A percentile compares a stretch with the other conserved stretches of the same genome.
These are phyloP conservation scores for Sporisorium iseilematis-ciliati DNA, from an alignment of 1,284 basidiomycete genomes.

Conservation along the genomic window DNA sequence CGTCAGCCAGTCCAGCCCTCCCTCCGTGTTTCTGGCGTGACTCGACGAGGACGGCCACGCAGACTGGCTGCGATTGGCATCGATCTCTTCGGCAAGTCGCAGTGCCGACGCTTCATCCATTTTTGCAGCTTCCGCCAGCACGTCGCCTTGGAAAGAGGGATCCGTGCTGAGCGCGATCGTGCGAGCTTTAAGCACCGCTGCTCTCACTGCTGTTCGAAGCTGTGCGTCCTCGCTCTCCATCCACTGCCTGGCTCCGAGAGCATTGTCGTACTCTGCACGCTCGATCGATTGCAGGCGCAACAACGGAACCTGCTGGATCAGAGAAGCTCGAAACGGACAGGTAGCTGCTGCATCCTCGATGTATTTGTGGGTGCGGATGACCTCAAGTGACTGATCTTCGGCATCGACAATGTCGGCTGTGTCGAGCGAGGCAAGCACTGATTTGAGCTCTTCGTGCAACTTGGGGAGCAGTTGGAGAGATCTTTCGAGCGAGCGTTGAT, in stretches of 20 bases:
- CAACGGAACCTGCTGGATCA: slow-evolving; percentile 34
- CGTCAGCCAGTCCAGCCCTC: slow-evolving; percentile 36
- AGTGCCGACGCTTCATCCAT: slow-evolving; percentile 28
- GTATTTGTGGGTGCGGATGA: slow-evolving; percentile 18
- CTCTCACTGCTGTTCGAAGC: slow-evolving; percentile 26
- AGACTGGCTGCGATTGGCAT: slow-evolving; percentile 8
- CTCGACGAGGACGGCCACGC: not conserved
- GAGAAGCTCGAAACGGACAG: slow-evolving; percentile 24
- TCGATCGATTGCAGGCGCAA: slow-evolving; percentile 45
- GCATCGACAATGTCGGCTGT: slow-evolving; percentile 45
- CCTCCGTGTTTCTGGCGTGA: not conserved
- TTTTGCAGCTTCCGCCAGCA: slow-evolving; percentile 21
- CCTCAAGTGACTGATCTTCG: slow-evolving; percentile 49
- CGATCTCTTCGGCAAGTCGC: slow-evolving; percentile 31
- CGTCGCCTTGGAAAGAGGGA: slow-evolving; percentile 16
- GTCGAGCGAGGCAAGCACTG: slow-evolving; percentile 35
- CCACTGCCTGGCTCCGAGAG: slow-evolving; percentile 30
- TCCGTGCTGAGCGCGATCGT: slow-evolving; percentile 20
- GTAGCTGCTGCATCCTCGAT: slow-evolving; percentile 19
- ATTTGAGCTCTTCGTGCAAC: slow-evolving; percentile 39
- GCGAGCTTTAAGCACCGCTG: slow-evolving; percentile 28
- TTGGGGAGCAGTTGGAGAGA: slow-evolving; percentile 11
- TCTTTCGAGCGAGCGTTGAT: slow-evolving; percentile 22
- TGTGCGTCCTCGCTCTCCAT: slow-evolving; percentile 32
- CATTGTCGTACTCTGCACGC: slow-evolving; percentile 42